A percentile compares a stretch with the other conserved stretches of the same genome.
Evolutionary conservation across 495 filamentous ascomycete species (phyloP).

Genomic region (Penicillium lagena): DNA sequence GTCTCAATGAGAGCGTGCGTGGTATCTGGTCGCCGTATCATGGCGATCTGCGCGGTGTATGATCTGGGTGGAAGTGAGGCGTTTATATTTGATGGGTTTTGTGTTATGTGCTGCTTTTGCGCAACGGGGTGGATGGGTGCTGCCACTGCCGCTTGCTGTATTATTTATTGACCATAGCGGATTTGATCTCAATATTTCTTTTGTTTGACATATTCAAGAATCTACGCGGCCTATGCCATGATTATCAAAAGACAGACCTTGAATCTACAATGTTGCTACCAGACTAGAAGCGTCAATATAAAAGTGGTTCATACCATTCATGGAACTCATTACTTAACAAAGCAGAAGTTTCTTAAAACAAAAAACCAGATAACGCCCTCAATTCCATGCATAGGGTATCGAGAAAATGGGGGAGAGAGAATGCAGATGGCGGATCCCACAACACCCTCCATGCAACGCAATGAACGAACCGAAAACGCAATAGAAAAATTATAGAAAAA

Average conservation of each 20-base stretch:
- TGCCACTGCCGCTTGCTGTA: constrained; percentile 20
- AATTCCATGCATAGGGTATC: constrained; percentile 24
- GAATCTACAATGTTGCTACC: no score
- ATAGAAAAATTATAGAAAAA: constrained; percentile 36
- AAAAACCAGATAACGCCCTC: constrained; percentile 6
- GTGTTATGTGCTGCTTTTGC: constrained; percentile 8
- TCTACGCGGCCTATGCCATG: no score
- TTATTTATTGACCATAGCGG: constrained; percentile 13
- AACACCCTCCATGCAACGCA: constrained; percentile 14
- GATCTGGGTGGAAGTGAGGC: constrained; percentile 5
- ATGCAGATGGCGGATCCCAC: background rate
- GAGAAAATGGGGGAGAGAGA: constrained; percentile 5
- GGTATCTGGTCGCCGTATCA: constrained; percentile 95
- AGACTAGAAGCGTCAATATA: no score
- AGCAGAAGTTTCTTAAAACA: background rate
- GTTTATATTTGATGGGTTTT: constrained; percentile 18
- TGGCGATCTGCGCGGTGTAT: constrained; percentile 48
- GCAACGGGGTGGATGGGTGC: constrained; percentile 4
- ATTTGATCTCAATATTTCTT: no score
- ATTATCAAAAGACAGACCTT: no score
- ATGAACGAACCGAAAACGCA: background rate
- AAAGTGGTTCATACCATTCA: background rate
- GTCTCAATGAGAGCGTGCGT: constrained; percentile 86
- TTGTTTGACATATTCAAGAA: no score
- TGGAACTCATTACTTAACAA: background rate